phyloP scores from a whole-genome alignment of 139 green algal species.

The Haematococcus sp. region DNA sequence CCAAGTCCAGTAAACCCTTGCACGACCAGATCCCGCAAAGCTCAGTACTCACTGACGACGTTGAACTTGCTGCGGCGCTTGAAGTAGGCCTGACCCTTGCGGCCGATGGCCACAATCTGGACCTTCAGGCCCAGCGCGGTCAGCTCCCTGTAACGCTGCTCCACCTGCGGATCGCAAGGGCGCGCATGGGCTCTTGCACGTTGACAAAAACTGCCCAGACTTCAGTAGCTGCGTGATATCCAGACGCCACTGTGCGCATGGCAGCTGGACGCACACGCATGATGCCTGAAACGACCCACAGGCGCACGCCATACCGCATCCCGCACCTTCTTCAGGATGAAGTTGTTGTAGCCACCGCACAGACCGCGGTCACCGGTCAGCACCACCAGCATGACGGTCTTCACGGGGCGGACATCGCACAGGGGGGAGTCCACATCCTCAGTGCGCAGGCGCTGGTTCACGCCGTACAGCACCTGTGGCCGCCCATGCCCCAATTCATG shows the following conservation, averaged over 20 bases:
- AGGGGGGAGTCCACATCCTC: constrained; percentile 98
- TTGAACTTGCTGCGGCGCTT: constrained; percentile 82
- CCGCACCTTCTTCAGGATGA: constrained; percentile 91
- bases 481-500: constrained; percentile 1
- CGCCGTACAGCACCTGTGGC: constrained; percentile 95
- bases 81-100: constrained; percentile 95
- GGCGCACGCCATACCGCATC: too few species aligned
- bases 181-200: too few species aligned
- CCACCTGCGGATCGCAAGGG: constrained; percentile 48
- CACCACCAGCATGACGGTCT: constrained; percentile 87
- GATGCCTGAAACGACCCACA: too few species aligned
- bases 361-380: constrained; percentile 97
- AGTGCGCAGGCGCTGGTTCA: constrained; percentile 92
- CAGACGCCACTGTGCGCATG: too few species aligned
- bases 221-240: too few species aligned
- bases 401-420: constrained; percentile 87
- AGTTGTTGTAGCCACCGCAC: constrained; percentile 99
- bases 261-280: too few species aligned
- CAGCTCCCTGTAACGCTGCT: constrained; percentile 87
- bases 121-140: constrained; percentile 76
- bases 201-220: too few species aligned
- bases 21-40: neutral
- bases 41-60: constrained; percentile 61
- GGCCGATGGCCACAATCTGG: constrained; percentile 85
- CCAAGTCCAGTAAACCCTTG: too few species aligned